Conservation (phyloP, 352 stramenopile species). For the Globisporangium uncinulatum region DNA sequence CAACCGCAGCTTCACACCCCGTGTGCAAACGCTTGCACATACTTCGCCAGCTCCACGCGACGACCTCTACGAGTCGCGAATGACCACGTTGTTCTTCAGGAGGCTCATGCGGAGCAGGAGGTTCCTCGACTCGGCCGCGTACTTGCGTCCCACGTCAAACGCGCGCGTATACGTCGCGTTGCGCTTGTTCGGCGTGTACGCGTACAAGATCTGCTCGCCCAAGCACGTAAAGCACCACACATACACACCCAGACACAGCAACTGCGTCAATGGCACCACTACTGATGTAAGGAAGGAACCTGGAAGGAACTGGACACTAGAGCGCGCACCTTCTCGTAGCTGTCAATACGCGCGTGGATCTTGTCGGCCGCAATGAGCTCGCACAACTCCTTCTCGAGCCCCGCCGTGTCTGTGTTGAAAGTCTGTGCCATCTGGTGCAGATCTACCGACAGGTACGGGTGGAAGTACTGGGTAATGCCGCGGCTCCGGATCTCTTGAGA, state of each 20-base stretch:
- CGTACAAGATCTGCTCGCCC: constrained; percentile 57
- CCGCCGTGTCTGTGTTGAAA: constrained; percentile 59
- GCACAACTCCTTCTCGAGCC: constrained; percentile 77
- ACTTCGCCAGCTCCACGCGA: neutral
- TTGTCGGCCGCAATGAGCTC: constrained; percentile 68
- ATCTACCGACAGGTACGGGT: constrained; percentile 83
- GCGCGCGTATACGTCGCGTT: constrained; percentile 71
- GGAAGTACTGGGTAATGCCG: constrained; percentile 88
- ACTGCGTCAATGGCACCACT: neutral
- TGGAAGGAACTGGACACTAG: too few species aligned
- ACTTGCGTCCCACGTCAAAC: constrained; percentile 77
- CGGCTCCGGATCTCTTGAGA: constrained; percentile 79
- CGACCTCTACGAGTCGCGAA: constrained; percentile 49
- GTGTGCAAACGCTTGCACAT: too few species aligned
- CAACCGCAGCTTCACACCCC: too few species aligned
- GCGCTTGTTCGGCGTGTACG: constrained; percentile 74
- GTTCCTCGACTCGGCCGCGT: constrained; percentile 76
- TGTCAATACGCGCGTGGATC: constrained; percentile 83
- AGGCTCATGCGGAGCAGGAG: constrained; percentile 82
- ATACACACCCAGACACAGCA: neutral
- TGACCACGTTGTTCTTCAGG: constrained; percentile 82
- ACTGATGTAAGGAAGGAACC: neutral
- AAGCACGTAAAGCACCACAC: neutral
- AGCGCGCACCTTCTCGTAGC: constrained; percentile 69
- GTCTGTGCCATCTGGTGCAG: constrained; percentile 81